A percentile compares a stretch with the other conserved stretches of the same genome.
Conservation (phyloP, 495 filamentous ascomycete genomes). For the Amorphotheca resinae region DNA sequence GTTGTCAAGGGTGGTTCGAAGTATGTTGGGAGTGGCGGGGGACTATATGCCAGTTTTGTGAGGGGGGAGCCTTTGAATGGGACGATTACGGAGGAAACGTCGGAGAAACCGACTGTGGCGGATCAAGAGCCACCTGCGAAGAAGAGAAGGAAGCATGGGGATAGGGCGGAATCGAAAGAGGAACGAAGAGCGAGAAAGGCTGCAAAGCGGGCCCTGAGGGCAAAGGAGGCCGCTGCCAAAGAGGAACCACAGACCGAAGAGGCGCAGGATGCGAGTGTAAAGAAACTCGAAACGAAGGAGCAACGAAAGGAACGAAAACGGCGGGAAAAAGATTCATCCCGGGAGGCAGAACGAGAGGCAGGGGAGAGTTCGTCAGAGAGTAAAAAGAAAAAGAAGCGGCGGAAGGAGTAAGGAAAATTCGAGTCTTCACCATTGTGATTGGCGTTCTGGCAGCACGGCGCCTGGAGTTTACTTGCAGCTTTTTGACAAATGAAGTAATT, state of each 20-base stretch:
- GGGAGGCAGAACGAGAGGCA: constrained; percentile 26
- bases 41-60: constrained; percentile 75
- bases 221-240: constrained; percentile 16
- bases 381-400: constrained; percentile 17
- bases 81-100: constrained; percentile 35
- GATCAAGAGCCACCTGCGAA: neutral
- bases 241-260: constrained; percentile 11
- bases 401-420: constrained; percentile 11
- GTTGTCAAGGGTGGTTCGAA: constrained; percentile 29
- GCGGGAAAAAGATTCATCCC: constrained; percentile 27
- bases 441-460: constrained; percentile 11
- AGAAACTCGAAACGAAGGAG: constrained; percentile 27
- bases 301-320: constrained; percentile 20
- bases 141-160: constrained; percentile 25
- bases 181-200: constrained; percentile 28
- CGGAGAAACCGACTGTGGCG: constrained; percentile 12
- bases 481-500: too few species aligned
- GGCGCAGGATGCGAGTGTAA: neutral
- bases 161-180: constrained; percentile 23
- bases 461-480: neutral
- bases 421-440: constrained; percentile 2
- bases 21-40: constrained; percentile 39
- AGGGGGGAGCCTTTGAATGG: constrained; percentile 60
- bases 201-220: constrained; percentile 24
- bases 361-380: constrained; percentile 14